Evolutionary conservation across 805 yeast genomes (phyloP).

Genomic region (Candida easanensis): DNA sequence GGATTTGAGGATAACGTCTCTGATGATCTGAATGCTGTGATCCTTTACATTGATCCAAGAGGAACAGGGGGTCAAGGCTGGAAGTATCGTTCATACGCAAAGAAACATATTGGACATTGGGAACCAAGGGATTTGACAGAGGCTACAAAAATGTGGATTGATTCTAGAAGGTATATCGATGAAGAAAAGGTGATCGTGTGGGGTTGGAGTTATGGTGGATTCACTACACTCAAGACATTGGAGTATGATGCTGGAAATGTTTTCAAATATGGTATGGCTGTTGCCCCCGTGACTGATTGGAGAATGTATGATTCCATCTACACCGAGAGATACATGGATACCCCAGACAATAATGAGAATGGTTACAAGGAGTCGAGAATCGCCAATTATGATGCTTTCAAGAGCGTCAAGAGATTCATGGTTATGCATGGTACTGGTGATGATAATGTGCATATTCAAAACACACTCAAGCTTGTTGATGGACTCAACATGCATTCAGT

Average conservation of each 20-base stretch:
- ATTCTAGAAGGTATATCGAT: constrained; percentile 44
- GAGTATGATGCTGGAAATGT: constrained; percentile 61
- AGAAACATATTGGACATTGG: constrained; percentile 62
- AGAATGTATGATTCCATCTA: constrained; percentile 70
- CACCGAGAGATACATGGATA: constrained; percentile 73
- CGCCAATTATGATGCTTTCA: constrained; percentile 40
- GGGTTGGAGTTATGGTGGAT: constrained; percentile 93
- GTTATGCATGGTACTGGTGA: constrained; percentile 84
- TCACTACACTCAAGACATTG: constrained; percentile 67
- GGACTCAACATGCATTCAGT: constrained; percentile 47
- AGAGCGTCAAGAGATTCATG: constrained; percentile 51
- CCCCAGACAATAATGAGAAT: constrained; percentile 45
- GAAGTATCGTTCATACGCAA: constrained; percentile 57
- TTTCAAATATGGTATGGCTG: constrained; percentile 75
- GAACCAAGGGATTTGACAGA: constrained; percentile 68
- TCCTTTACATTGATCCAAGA: constrained; percentile 71
- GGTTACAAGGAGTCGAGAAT: constrained; percentile 50
- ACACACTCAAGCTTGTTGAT: constrained; percentile 61
- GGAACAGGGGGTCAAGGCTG: constrained; percentile 83
- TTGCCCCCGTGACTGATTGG: constrained; percentile 87
- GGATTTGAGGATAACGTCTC: constrained; percentile 60
- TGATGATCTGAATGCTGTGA: constrained; percentile 56
- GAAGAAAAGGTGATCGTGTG: constrained; percentile 59
- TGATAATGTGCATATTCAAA: constrained; percentile 80
- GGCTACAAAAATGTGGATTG: constrained; percentile 49